phyloP scores from a whole-genome alignment of 352 stramenopile genomes.

The Phytophthora macrochlamydospora region DNA sequence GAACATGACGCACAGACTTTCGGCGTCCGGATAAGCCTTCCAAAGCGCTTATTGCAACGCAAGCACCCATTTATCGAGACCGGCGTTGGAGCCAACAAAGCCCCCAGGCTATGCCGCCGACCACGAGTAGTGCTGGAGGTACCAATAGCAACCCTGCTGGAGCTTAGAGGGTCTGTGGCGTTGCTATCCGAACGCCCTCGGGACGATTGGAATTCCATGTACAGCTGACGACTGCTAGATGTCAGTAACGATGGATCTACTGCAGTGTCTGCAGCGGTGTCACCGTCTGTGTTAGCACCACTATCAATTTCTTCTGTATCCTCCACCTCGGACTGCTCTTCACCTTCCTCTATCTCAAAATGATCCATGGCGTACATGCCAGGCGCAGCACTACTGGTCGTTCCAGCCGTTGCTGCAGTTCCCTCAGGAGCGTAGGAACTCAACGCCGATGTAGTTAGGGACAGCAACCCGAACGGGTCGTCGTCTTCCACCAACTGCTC shows the following conservation, averaged over 20 bases:
- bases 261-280: constrained; percentile 25
- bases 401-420: constrained; percentile 3
- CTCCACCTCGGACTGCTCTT: constrained; percentile 29
- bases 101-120: constrained; percentile 25
- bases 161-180: constrained; percentile 22
- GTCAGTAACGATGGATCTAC: constrained; percentile 17
- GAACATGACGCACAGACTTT: constrained; percentile 58
- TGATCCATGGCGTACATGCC: constrained; percentile 58
- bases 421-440: constrained; percentile 23
- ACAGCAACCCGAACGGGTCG: constrained; percentile 54
- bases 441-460: constrained; percentile 52
- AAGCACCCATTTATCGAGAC: constrained; percentile 32
- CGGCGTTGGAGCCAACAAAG: constrained; percentile 12
- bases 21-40: constrained; percentile 44
- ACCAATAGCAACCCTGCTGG: constrained; percentile 16
- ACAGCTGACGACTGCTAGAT: constrained; percentile 4
- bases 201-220: constrained; percentile 1
- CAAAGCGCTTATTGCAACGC: constrained; percentile 51
- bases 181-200: constrained; percentile 25
- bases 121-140: constrained; percentile 4
- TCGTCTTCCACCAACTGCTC: constrained; percentile 43
- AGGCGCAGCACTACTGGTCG: constrained; percentile 22
- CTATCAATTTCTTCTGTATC: constrained; percentile 29
- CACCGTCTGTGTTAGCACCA: constrained; percentile 15
- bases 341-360: constrained; percentile 40